These are phyloP conservation scores for Schizophyllum amplum DNA, from an alignment of 1,284 basidiomycete species.

Conservation along the genomic window DNA sequence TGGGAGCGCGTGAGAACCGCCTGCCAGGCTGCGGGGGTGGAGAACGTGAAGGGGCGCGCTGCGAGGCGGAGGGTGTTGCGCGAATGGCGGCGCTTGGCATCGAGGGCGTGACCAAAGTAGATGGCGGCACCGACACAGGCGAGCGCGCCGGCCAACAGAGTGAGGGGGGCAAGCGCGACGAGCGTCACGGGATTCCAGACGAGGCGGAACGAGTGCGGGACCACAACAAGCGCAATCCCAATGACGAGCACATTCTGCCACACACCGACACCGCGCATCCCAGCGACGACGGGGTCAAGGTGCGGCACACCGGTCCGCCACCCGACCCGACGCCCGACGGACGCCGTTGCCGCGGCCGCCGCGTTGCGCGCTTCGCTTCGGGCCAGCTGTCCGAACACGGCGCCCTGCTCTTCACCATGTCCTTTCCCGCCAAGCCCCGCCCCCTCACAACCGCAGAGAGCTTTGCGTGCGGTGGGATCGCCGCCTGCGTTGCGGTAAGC, in stretches of 20 bases:
- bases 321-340: background rate
- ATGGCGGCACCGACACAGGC: slow-evolving; percentile 47
- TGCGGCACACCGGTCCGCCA: background rate
- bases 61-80: slow-evolving; percentile 37
- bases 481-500: slow-evolving; percentile 77
- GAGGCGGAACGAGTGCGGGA: slow-evolving; percentile 46
- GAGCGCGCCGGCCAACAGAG: slow-evolving; percentile 40
- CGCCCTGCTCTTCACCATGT: background rate
- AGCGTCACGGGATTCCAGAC: slow-evolving; percentile 58
- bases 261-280: background rate
- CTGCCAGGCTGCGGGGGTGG: slow-evolving; percentile 88
- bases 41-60: slow-evolving; percentile 70
- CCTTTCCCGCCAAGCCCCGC: slow-evolving; percentile 3
- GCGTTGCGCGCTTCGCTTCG: no score
- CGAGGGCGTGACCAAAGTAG: slow-evolving; percentile 48
- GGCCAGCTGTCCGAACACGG: background rate
- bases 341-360: no score
- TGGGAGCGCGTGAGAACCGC: slow-evolving; percentile 74
- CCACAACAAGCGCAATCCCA: slow-evolving; percentile 41
- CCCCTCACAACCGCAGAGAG: slow-evolving; percentile 62
- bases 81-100: slow-evolving; percentile 28
- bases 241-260: slow-evolving; percentile 40
- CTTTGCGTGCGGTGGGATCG: slow-evolving; percentile 82
- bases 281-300: background rate
- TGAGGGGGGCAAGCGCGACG: slow-evolving; percentile 52